Evolutionary conservation across 495 filamentous ascomycete species (phyloP), one percentile per base, ranked within the genome.

Genomic region (Margaritispora aquatica): DNA sequence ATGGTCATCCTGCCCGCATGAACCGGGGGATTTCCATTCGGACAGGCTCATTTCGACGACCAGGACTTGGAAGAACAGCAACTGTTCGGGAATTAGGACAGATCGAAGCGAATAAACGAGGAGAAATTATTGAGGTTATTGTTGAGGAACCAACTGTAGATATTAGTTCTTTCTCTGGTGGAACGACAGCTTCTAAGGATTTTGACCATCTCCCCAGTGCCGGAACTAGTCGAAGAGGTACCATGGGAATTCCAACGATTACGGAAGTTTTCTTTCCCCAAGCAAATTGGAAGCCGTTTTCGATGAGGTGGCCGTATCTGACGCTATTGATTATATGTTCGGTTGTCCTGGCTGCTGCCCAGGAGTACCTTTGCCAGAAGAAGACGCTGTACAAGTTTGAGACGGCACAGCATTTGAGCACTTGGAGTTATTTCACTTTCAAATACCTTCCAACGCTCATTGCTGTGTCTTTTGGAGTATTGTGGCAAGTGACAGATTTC

Each of bases 401-500:
- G 3, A 62, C 66, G 0, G 79, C 85, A 2, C 59, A 71, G 17
- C 73, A 83, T 10, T 71, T 90, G 8, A 70, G 75, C 4, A 61
- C 77, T 2, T 63, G 69, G 26, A 61, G 77, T 13, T 90, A 87
- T 66, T 88, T 89, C 62, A 72, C 78, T 44, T 83, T 88, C 77
- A 89, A 88, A 64, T 90, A 90, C 64, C 72, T 88, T 21, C 87
- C 88, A 0, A 87, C 84, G 0, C 64, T 89, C 3, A 70, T 88
- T 22, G 80, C 84, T 49, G 88, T 90, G 36, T 73, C 79, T 0
- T 92, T 85, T 64, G 88, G 88, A 67, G 82, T 91, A 15, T 56
- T 90, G 19, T 90, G 87, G 86, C 86, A 89, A 68, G 75, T 86
- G 47, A 82, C 83, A 48, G 87, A 89, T 71, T 86, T 87, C 53